Evolutionary conservation across 1,284 basidiomycete species (phyloP).

Genomic region (Leccinum brunneo-olivaceum): DNA sequence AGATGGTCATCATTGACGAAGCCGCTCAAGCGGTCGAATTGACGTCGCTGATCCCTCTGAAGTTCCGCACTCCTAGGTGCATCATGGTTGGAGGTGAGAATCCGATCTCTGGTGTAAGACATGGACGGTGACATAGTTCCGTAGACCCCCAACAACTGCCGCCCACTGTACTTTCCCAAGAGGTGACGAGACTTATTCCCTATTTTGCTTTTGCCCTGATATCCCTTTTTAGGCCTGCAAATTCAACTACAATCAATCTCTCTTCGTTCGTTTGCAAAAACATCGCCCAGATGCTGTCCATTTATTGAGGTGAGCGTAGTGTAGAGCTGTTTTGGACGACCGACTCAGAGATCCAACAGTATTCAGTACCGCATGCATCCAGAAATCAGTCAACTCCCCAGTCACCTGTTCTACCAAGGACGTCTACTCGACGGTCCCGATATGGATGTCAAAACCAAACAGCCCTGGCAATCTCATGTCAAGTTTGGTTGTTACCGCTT

Average conservation of each 20-base stretch:
- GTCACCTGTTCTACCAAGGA: conserved; percentile 82
- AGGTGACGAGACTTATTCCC: conserved; percentile 35
- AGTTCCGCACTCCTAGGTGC: conserved; percentile 79
- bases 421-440: conserved; percentile 81
- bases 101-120: background rate
- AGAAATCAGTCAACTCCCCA: conserved; percentile 87
- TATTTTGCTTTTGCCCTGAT: conserved; percentile 9
- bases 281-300: conserved; percentile 77
- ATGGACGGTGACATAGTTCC: background rate
- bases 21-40: conserved; percentile 97
- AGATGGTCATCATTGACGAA: conserved; percentile 97
- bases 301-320: conserved; percentile 69
- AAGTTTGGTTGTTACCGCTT: conserved; percentile 89
- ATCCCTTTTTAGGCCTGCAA: conserved; percentile 52
- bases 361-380: conserved; percentile 99
- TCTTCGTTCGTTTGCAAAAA: conserved; percentile 91
- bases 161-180: conserved; percentile 89
- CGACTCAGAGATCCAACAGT: conserved; percentile 36
- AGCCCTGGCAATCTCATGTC: conserved; percentile 79
- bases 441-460: conserved; percentile 80
- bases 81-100: conserved; percentile 87
- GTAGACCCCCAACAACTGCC: conserved; percentile 94
- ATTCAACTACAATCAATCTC: conserved; percentile 82
- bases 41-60: conserved; percentile 93
- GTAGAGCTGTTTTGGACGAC: background rate